A percentile compares a stretch with the other conserved stretches of the same genome.
These are phyloP conservation scores for Fusarium phyllophilum DNA, from an alignment of 2,329 filamentous ascomycete genomes.

Conservation along the genomic window DNA sequence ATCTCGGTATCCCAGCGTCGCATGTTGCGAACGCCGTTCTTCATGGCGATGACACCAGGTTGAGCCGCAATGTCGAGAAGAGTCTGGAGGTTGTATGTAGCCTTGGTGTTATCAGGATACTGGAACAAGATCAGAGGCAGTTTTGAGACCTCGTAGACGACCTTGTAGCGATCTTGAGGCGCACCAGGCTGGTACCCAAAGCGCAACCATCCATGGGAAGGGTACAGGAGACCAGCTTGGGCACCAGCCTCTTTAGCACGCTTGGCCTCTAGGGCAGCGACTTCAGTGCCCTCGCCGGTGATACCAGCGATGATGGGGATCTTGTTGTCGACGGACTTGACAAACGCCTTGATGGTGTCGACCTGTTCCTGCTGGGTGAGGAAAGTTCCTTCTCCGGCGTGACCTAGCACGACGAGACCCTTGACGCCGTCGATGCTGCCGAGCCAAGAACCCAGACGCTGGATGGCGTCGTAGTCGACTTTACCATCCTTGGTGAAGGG, in stretches of 20 bases:
- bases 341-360: slow-evolving; percentile 61
- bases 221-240: slow-evolving; percentile 61
- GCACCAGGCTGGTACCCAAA: slow-evolving; percentile 64
- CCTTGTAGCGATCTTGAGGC: slow-evolving; percentile 62
- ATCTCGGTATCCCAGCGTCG: slow-evolving; percentile 67
- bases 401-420: slow-evolving; percentile 63
- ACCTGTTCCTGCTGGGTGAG: slow-evolving; percentile 61
- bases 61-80: slow-evolving; percentile 63
- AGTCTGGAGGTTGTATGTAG: slow-evolving; percentile 61
- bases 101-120: slow-evolving; percentile 64
- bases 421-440: slow-evolving; percentile 62
- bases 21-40: slow-evolving; percentile 67
- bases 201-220: slow-evolving; percentile 64
- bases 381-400: slow-evolving; percentile 65
- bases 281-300: slow-evolving; percentile 63
- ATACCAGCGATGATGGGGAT: slow-evolving; percentile 64
- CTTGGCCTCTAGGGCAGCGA: slow-evolving; percentile 62
- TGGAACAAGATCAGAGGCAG: slow-evolving; percentile 64
- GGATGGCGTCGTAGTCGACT: slow-evolving; percentile 63
- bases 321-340: slow-evolving; percentile 60
- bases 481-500: slow-evolving; percentile 60
- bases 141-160: slow-evolving; percentile 59
- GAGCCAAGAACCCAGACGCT: slow-evolving; percentile 63
- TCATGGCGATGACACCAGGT: slow-evolving; percentile 65
- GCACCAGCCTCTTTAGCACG: slow-evolving; percentile 62